Evolutionary conservation across 352 stramenopile genomes (phyloP).

Genomic region (Phytophthora brassicae): DNA sequence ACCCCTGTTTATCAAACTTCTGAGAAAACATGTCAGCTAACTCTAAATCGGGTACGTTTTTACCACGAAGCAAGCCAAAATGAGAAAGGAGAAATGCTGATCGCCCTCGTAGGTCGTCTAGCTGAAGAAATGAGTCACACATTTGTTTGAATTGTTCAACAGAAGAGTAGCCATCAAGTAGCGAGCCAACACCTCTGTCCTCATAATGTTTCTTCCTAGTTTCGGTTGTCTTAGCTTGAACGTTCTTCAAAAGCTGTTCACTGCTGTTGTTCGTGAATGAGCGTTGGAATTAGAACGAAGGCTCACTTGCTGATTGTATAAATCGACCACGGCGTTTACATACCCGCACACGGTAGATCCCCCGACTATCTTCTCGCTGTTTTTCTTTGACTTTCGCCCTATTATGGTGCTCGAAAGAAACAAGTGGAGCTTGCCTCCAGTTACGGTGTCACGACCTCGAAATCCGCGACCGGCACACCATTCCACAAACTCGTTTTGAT

Average conservation of each 20-base stretch:
- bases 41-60: conserved; percentile 17
- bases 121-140: conserved; percentile 6
- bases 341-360: conserved; percentile 5
- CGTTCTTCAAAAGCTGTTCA: conserved; percentile 14
- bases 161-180: conserved; percentile 9
- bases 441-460: not conserved
- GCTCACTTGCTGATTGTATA: conserved; percentile 8
- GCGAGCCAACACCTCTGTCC: conserved; percentile 1
- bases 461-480: not conserved
- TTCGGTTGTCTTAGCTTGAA: conserved; percentile 7
- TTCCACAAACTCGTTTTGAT: conserved; percentile 9
- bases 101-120: conserved; percentile 3
- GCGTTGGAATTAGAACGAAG: conserved; percentile 6
- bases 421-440: conserved; percentile 2
- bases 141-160: conserved; percentile 7
- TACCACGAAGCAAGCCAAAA: conserved; percentile 10
- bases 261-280: not conserved
- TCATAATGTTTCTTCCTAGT: conserved; percentile 11
- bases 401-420: conserved; percentile 5
- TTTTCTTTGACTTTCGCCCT: conserved; percentile 15
- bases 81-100: conserved; percentile 12
- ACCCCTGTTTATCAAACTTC: not conserved
- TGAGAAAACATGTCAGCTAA: conserved; percentile 4
- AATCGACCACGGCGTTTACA: conserved; percentile 1
- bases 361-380: not conserved